phyloP scores from a whole-genome alignment of 1,284 basidiomycete species.

The Butyriboletus regius region DNA sequence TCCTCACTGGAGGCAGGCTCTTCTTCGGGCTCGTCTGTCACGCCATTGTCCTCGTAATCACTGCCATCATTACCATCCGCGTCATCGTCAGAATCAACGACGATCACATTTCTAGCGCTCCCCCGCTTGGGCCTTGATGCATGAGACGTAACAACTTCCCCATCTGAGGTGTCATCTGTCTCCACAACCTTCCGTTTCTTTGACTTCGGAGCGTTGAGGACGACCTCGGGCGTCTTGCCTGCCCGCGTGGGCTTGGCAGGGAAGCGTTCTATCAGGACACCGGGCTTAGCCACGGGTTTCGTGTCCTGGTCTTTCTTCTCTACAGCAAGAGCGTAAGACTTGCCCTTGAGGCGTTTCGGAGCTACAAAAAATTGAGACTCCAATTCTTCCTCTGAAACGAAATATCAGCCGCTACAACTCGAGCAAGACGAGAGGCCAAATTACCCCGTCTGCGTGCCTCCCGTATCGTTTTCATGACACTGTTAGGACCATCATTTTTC shows the following conservation, averaged over 20 bases:
- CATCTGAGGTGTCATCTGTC: constrained; percentile 34
- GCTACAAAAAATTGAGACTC: constrained; percentile 43
- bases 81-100: constrained; percentile 45
- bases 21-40: constrained; percentile 17
- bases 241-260: constrained; percentile 35
- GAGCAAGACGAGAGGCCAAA: constrained; percentile 16
- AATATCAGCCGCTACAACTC: constrained; percentile 9
- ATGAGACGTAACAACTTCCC: constrained; percentile 28
- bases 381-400: constrained; percentile 39
- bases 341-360: constrained; percentile 68
- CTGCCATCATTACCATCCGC: constrained; percentile 17
- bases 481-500: constrained; percentile 52
- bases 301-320: constrained; percentile 29
- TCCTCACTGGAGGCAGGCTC: constrained; percentile 16
- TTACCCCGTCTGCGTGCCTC: constrained; percentile 54
- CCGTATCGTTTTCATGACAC: constrained; percentile 57
- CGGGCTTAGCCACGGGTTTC: constrained; percentile 6
- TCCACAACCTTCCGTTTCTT: constrained; percentile 18
- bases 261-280: constrained; percentile 13
- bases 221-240: constrained; percentile 47
- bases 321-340: constrained; percentile 55
- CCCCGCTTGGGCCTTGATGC: constrained; percentile 33
- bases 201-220: constrained; percentile 32
- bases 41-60: constrained; percentile 19
- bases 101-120: constrained; percentile 33